phyloP scores from a whole-genome alignment of 2,329 filamentous ascomycete species.

The Colletotrichum siamense region DNA sequence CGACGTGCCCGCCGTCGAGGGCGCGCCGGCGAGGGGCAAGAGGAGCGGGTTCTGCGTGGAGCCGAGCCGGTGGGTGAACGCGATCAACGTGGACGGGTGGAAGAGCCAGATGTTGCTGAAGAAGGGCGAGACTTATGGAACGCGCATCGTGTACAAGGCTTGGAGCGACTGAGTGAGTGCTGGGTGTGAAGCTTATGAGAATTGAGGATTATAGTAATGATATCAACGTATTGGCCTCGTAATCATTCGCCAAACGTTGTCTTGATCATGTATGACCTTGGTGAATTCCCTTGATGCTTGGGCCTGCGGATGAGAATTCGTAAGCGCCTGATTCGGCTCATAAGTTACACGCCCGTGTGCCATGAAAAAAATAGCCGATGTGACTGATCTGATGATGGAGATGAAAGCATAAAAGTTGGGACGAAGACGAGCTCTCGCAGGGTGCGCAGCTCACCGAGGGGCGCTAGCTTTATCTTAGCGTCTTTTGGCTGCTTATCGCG shows the following conservation, averaged over 20 bases:
- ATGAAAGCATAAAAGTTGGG: not conserved
- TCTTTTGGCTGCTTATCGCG: not conserved
- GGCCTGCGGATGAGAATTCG: not conserved
- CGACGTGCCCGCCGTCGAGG: constrained; percentile 72
- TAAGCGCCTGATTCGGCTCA: not conserved
- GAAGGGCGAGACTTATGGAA: constrained; percentile 84
- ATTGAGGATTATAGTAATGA: not conserved
- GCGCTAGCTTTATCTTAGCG: constrained; percentile 18
- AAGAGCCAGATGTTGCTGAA: constrained; percentile 79
- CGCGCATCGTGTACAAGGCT: constrained; percentile 80
- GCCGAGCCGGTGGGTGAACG: constrained; percentile 90
- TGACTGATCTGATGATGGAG: not conserved
- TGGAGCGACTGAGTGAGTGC: constrained; percentile 69
- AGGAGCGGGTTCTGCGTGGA: constrained; percentile 90
- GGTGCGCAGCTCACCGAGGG: constrained; percentile 1
- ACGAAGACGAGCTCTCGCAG: not conserved
- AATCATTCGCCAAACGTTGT: not conserved
- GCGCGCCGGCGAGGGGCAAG: constrained; percentile 66
- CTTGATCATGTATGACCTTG: constrained; percentile 24
- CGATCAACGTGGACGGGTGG: constrained; percentile 82
- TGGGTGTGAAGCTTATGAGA: not conserved
- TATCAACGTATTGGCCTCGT: not conserved
- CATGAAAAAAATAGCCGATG: not conserved
- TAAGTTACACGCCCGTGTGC: not conserved
- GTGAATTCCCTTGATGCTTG: not conserved